These are phyloP conservation scores for Trametes hirsuta DNA, from an alignment of 1,284 basidiomycete species.

Conservation along the genomic window DNA sequence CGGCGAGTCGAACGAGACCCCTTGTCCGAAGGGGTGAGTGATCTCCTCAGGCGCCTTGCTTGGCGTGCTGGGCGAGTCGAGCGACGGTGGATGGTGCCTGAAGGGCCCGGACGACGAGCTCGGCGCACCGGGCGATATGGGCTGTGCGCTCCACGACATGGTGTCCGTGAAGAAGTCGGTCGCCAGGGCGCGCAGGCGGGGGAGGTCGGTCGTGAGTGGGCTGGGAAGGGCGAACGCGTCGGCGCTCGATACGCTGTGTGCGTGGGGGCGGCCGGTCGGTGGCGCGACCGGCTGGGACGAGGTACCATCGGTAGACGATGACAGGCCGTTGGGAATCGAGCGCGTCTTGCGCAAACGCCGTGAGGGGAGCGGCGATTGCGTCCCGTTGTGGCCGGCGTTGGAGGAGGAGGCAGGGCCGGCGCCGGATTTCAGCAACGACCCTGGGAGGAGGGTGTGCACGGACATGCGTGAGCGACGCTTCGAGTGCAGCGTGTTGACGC, in stretches of 20 bases:
- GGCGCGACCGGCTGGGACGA: constrained; percentile 27
- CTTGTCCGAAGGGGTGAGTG: constrained; percentile 65
- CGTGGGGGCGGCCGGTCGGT: constrained; percentile 63
- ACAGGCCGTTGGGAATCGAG: constrained; percentile 60
- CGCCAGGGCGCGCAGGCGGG: background rate
- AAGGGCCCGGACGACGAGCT: constrained; percentile 35
- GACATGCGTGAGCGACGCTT: constrained; percentile 69
- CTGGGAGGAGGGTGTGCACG: constrained; percentile 62
- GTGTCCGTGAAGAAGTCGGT: constrained; percentile 67
- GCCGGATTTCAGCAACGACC: constrained; percentile 52
- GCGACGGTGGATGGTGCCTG: constrained; percentile 22
- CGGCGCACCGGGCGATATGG: constrained; percentile 41
- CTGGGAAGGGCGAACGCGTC: constrained; percentile 52
- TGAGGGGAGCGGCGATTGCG: constrained; percentile 37
- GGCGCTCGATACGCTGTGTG: constrained; percentile 75
- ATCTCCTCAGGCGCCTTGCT: constrained; percentile 30
- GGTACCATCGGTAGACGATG: constrained; percentile 10
- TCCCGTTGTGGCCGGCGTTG: constrained; percentile 29
- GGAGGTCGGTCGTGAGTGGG: constrained; percentile 5
- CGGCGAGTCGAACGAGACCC: constrained; percentile 64
- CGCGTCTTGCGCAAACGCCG: constrained; percentile 68
- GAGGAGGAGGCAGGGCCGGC: constrained; percentile 30
- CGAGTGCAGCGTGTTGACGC: constrained; percentile 23
- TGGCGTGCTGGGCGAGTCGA: constrained; percentile 10
- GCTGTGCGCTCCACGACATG: constrained; percentile 58